These are phyloP conservation scores for Rehmannia glutinosa DNA, from an alignment of 257 asterid species.

Conservation along the genomic window DNA sequence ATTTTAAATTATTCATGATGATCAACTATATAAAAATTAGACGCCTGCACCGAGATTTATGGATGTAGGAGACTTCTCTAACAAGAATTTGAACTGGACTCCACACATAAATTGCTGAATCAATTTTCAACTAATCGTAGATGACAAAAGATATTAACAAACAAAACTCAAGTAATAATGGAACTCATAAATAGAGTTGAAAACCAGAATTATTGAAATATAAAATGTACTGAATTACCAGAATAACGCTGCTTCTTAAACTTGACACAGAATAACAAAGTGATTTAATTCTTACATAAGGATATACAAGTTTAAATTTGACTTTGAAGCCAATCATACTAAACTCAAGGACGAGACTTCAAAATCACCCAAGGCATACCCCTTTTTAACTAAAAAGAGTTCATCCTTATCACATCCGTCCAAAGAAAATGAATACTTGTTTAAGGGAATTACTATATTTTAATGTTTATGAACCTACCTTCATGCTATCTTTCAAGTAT, in stretches of 20 bases:
- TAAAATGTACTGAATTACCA: background rate
- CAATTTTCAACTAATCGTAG: background rate
- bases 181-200: background rate
- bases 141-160: background rate
- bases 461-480: slow-evolving; percentile 42
- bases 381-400: background rate
- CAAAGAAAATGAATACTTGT: slow-evolving; percentile 5
- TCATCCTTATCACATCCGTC: background rate
- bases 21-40: background rate
- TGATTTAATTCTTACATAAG: background rate
- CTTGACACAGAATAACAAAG: background rate
- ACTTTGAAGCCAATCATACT: background rate
- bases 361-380: background rate
- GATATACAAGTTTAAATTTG: background rate
- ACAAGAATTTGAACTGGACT: background rate
- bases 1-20: background rate
- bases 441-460: background rate
- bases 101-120: slow-evolving; percentile 1
- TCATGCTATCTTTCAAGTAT: slow-evolving; percentile 77
- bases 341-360: background rate
- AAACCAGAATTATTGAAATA: background rate
- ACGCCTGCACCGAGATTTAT: background rate
- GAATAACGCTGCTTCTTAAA: background rate
- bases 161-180: background rate
- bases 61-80: background rate